Conservation (phyloP, 805 yeast genomes). For the Yarrowia osloensis region DNA sequence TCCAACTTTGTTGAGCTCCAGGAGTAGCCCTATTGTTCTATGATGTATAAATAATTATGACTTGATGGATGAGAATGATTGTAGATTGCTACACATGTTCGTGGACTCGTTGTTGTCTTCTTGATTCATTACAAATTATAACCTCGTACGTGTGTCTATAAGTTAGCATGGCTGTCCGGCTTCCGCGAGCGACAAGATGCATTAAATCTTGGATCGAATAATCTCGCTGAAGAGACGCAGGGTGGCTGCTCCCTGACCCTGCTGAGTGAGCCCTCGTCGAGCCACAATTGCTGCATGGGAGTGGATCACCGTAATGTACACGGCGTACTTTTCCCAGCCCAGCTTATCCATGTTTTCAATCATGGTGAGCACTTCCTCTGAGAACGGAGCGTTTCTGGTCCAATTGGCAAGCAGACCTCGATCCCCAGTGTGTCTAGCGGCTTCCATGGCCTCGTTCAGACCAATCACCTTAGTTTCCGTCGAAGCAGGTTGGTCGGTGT, state of each 20-base stretch:
- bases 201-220: conserved; percentile 9
- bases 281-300: conserved; percentile 89
- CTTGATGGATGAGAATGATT: background rate
- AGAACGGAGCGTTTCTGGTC: conserved; percentile 40
- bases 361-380: conserved; percentile 46
- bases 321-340: conserved; percentile 77
- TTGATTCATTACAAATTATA: background rate
- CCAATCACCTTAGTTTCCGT: conserved; percentile 1
- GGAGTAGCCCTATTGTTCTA: conserved; percentile 27
- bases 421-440: conserved; percentile 2
- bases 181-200: background rate
- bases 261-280: conserved; percentile 44
- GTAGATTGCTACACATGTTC: background rate
- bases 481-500: background rate
- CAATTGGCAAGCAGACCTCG: background rate
- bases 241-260: conserved; percentile 37
- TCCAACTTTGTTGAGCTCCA: conserved; percentile 68
- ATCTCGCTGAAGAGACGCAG: conserved; percentile 14
- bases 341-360: conserved; percentile 59
- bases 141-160: background rate
- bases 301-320: conserved; percentile 68
- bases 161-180: background rate
- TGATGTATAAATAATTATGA: conserved; percentile 27
- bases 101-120: no score
- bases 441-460: conserved; percentile 1